Percentiles rank a stretch among this genome's conserved stretches.
phyloP scores from a whole-genome alignment of 2,329 filamentous ascomycete species.

The Colletotrichum graminicola region DNA sequence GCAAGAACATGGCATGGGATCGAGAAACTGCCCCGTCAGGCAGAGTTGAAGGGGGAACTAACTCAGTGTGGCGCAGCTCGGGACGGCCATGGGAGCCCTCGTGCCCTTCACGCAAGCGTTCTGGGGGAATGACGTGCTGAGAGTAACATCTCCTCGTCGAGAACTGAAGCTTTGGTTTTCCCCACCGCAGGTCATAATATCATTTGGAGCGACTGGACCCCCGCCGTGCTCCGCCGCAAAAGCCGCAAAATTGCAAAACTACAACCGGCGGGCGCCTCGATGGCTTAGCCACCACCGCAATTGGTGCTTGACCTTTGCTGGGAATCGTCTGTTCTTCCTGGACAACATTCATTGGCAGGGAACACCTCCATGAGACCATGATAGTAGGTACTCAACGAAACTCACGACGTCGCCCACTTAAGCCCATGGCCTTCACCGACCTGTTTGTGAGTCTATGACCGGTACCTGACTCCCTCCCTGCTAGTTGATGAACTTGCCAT shows the following conservation, averaged over 20 bases:
- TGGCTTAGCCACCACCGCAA: neutral
- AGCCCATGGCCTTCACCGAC: constrained; percentile 7
- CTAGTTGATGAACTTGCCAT: neutral
- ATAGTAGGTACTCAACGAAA: neutral
- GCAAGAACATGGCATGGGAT: constrained; percentile 1
- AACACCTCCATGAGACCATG: neutral
- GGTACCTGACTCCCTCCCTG: too few species aligned
- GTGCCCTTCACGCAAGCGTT: constrained; percentile 8
- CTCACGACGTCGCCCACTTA: neutral
- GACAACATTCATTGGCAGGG: neutral
- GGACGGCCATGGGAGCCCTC: constrained; percentile 3
- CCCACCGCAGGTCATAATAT: neutral
- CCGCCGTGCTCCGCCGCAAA: constrained; percentile 4
- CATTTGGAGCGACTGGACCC: neutral
- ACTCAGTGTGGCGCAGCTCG: constrained; percentile 27
- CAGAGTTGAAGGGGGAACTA: constrained; percentile 17
- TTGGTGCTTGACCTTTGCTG: neutral
- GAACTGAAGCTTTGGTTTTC: neutral
- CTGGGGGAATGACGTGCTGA: constrained; percentile 25
- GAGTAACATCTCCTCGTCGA: neutral
- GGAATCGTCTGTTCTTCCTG: neutral
- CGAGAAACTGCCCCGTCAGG: constrained; percentile 34
- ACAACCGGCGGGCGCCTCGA: constrained; percentile 14
- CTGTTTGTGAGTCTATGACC: neutral
- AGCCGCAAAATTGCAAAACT: constrained; percentile 11